Base-by-base conservation (phyloP, 1,284 basidiomycete species). In the Heterobasidion irregulare region DNA sequence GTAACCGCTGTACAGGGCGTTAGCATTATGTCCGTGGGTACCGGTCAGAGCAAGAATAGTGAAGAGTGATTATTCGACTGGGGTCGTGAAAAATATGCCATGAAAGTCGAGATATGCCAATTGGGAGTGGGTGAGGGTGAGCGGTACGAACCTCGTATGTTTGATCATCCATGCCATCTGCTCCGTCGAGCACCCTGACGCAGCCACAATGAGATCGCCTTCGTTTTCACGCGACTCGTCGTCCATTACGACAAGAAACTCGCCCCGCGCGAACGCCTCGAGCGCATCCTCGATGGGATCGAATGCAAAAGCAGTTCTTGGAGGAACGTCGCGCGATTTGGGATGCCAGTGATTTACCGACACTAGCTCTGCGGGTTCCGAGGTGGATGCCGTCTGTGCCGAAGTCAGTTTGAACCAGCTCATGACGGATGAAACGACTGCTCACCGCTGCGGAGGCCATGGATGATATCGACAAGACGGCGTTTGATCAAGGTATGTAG, bases 161-260 rank as follows among this genome's bases (percentile, higher is more conserved):
- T 89, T 87, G 69, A 99, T 94, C 80, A 99, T 92, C 93, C 94
- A 99, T 1, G 97, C 97, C 96, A 99, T 98, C 65, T 96, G 92
- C 71, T 97, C 90, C 0, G 92, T 92, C 18, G 94, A 94, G 61
- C 91, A 84, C 57, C 84, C 81, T 46, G 77, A 77, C 0, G 83
- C 94, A 13, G 94, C 83, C 64, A 93, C 86, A 66, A 97, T 92
- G 58, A 98, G 73, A 70, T 98, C 94, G 2, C 94, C 94, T 69
- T 98, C 94, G 67, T 97, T 98, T 75, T 98, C 94, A 59, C 95
- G 76, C 61, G 79, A 77, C 71, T 96, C 90, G 70, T 97, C 94
- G 69, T 98, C 94, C 86, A 97, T 94, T 15, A 97, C 94, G 2
- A 97, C 87, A 52, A 98, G 79, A 60, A 98, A 94, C 67, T 97